These are phyloP conservation scores for Rhodamnia rubescens DNA, from an alignment of 345 rosid genomes.

Conservation along the genomic window DNA sequence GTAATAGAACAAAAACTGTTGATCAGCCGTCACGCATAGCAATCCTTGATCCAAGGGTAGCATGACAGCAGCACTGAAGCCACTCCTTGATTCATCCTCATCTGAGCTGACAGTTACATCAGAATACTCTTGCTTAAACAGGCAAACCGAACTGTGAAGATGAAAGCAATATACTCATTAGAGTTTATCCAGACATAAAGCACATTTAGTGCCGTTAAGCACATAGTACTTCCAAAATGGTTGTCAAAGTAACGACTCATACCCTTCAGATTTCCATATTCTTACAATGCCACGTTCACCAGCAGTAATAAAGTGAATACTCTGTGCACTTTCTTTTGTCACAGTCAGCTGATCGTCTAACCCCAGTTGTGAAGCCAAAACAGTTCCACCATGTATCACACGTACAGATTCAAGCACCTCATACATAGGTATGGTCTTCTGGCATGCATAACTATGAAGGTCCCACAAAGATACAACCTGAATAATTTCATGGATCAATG, in stretches of 20 bases:
- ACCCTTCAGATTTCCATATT: conserved; percentile 87
- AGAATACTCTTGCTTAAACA: conserved; percentile 69
- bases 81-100: conserved; percentile 49
- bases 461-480: conserved; percentile 97
- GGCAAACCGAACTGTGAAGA: conserved; percentile 63
- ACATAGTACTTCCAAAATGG: not conserved
- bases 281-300: conserved; percentile 88
- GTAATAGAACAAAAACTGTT: conserved; percentile 65
- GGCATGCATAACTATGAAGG: conserved; percentile 63
- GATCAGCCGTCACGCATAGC: conserved; percentile 93
- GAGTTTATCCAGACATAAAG: not conserved
- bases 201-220: not conserved
- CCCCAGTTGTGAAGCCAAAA: conserved; percentile 34
- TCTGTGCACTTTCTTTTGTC: conserved; percentile 29
- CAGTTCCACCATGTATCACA: conserved; percentile 38
- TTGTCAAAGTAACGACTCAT: not conserved
- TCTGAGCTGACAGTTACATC: conserved; percentile 57
- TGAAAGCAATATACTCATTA: conserved; percentile 8
- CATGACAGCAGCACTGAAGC: conserved; percentile 58
- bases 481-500: conserved; percentile 1
- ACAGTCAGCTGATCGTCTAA: conserved; percentile 24
- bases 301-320: conserved; percentile 52
- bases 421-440: conserved; percentile 65
- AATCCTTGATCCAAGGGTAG: conserved; percentile 70
- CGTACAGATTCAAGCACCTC: conserved; percentile 80